Percentiles rank a stretch among this genome's conserved stretches.
Conservation (phyloP, 2,329 filamentous ascomycete species). For the Stachybotrys chartarum region DNA sequence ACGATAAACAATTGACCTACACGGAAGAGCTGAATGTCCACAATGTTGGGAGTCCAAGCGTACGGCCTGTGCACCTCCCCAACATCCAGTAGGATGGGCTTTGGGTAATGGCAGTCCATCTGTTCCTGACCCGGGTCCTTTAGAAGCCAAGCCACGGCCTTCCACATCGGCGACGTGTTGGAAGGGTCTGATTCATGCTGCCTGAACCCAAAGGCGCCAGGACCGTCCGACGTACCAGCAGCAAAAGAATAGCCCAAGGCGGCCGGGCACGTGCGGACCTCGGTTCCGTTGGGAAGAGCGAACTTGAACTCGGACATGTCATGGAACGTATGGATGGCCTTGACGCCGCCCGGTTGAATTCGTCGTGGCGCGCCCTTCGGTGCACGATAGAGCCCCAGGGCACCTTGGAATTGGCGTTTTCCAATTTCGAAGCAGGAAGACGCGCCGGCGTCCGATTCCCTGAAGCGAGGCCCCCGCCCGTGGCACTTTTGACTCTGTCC, state of each 20-base stretch:
- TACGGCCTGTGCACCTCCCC: conserved; percentile 71
- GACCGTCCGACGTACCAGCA: conserved; percentile 82
- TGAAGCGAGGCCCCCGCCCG: conserved; percentile 61
- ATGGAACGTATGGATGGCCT: conserved; percentile 73
- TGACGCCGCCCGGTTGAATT: conserved; percentile 57
- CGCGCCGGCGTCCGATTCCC: conserved; percentile 59
- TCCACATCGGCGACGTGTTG: conserved; percentile 70
- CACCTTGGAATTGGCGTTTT: conserved; percentile 56
- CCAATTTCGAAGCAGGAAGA: conserved; percentile 75
- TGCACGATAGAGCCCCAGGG: conserved; percentile 41
- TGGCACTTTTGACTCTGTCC: conserved; percentile 62
- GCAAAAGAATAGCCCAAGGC: conserved; percentile 86
- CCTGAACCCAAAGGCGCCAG: conserved; percentile 83
- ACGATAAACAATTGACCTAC: conserved; percentile 81
- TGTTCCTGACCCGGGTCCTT: conserved; percentile 64
- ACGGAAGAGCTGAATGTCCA: conserved; percentile 77
- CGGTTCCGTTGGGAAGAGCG: conserved; percentile 61
- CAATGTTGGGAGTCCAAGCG: conserved; percentile 79
- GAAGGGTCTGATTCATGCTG: conserved; percentile 70
- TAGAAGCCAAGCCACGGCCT: conserved; percentile 62
- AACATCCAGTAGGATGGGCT: conserved; percentile 80
- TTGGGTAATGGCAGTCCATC: conserved; percentile 67
- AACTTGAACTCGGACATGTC: conserved; percentile 72
- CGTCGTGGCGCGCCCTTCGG: conserved; percentile 38
- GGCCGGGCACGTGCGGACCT: conserved; percentile 70